Evolutionary conservation across 2,329 filamentous ascomycete genomes (phyloP), one percentile per base, ranked within the genome.

Genomic region (Calonectria hongkongensis): DNA sequence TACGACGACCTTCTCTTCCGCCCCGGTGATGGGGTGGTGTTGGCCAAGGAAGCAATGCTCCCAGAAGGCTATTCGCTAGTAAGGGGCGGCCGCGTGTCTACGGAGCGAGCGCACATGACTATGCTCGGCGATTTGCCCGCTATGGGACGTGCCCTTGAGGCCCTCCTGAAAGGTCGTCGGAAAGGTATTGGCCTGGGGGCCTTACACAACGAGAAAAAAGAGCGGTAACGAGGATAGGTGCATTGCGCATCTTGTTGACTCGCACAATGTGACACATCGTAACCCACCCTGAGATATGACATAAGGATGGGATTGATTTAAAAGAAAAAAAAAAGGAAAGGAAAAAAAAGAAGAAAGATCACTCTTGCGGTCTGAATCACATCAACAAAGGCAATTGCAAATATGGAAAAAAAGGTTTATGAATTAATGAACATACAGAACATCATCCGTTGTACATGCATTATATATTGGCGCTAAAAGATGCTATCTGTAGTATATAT

Each of bases 1-100:
- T 98, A 98, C 82, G 95, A 98, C 76, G 93, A 97, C 78, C 88
- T 98, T 2, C 90, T 95, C 0, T 98, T 98, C 84, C 93, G 94
- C 0, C 93, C 93, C 27, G 95, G 96, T 2, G 96, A 98, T 81
- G 96, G 96, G 0, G 96, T 98, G 0, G 95, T 96, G 68, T 88
- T 98, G 8, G 94, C 96, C 0, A 91, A 91, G 64, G 94, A 96
- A 73, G 94, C 95, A 0, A 96, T 97, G 94, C 84, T 97, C 51
- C 96, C 96, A 0, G 85, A 90, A 2, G 95, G 95, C 0, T 98
- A 98, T 81, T 88, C 90, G 62, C 87, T 94, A 43, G 94, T 93
- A 1, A 91, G 89, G 56, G 93, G 92, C 15, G 95, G 95, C 0
- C 87, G 95, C 21, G 91, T 98, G 15, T 93, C 91, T 77, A 95